These are phyloP conservation scores for Trypethelium eluteriae DNA, from an alignment of 495 filamentous ascomycete genomes.

Conservation along the genomic window DNA sequence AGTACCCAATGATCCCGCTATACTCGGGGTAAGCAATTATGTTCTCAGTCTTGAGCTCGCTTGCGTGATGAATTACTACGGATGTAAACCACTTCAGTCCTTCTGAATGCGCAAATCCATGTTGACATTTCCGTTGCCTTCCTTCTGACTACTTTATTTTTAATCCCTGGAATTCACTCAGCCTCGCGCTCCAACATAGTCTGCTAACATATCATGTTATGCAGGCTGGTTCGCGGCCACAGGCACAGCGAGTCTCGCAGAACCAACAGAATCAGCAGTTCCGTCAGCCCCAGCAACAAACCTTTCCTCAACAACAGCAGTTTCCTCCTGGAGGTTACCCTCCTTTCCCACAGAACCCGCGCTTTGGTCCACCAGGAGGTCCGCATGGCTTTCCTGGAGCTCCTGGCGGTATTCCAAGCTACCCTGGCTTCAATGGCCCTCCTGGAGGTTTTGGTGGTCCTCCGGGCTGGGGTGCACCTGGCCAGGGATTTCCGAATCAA, in stretches of 20 bases:
- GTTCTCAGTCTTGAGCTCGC: constrained; percentile 12
- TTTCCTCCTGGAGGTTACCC: constrained; percentile 39
- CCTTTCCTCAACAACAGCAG: constrained; percentile 37
- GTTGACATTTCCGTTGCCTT: constrained; percentile 99
- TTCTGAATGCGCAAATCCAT: constrained; percentile 88
- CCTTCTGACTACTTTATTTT: constrained; percentile 68
- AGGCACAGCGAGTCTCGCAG: constrained; percentile 39
- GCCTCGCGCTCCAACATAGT: not conserved
- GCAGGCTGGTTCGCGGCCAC: constrained; percentile 35
- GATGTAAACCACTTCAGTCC: constrained; percentile 65
- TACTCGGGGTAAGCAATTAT: constrained; percentile 76
- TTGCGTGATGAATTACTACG: constrained; percentile 74
- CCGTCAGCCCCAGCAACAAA: constrained; percentile 24
- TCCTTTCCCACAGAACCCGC: constrained; percentile 28
- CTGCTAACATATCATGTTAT: not conserved
- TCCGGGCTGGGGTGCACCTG: constrained; percentile 72
- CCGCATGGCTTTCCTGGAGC: constrained; percentile 58
- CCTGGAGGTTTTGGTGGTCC: constrained; percentile 48
- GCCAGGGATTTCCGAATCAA: constrained; percentile 57
- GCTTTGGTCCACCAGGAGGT: constrained; percentile 40
- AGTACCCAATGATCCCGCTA: constrained; percentile 91
- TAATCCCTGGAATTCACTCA: not conserved
- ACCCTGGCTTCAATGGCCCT: constrained; percentile 41
- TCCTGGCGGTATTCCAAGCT: constrained; percentile 42
- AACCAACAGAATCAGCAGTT: constrained; percentile 33